Base-by-base conservation (phyloP, 2,329 filamentous ascomycete species). In the Hypoxylon sp. region DNA sequence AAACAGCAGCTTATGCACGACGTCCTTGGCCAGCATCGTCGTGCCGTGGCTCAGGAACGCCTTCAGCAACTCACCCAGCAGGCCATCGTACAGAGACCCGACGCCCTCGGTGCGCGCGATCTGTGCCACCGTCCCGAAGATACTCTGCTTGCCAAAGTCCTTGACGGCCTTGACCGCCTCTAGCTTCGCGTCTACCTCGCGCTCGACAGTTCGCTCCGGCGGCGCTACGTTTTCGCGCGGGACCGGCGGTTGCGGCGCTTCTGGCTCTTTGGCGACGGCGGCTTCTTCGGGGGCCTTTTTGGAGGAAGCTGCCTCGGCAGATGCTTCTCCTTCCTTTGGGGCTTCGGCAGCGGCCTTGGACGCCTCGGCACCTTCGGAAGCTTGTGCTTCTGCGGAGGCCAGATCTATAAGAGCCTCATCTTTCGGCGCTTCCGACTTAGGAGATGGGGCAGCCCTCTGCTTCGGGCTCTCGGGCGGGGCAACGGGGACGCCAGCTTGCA, bases 31-130 rank as follows among this genome's bases (percentile, higher is more conserved):
- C 56, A 94, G 80, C 91, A 97, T 97, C 0, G 93, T 94, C 53
- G 93, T 85, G 0, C 93, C 93, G 72, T 97, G 93, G 20, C 88
- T 89, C 71, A 97, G 89, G 79, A 97, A 96, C 0, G 91, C 91
- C 72, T 93, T 94, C 7, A 94, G 77, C 2, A 97, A 82, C 77
- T 96, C 92, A 4, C 89, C 91, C 13, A 83, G 84, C 0, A 97
- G 80, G 4, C 93, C 93, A 50, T 90, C 87, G 73, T 96, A 97
- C 7, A 97, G 78, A 0, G 88, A 90, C 3, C 75, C 74, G 0
- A 89, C 63, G 0, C 93, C 93, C 72, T 97, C 91, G 0, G 79
- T 82, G 47, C 82, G 84, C 30, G 83, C 79, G 37, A 87, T 87
- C 19, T 82, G 80, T 22, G 87, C 67, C 19, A 93, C 84, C 7